Evolutionary conservation across 805 yeast genomes (phyloP).

Genomic region (Dipodascopsis uninucleata): DNA sequence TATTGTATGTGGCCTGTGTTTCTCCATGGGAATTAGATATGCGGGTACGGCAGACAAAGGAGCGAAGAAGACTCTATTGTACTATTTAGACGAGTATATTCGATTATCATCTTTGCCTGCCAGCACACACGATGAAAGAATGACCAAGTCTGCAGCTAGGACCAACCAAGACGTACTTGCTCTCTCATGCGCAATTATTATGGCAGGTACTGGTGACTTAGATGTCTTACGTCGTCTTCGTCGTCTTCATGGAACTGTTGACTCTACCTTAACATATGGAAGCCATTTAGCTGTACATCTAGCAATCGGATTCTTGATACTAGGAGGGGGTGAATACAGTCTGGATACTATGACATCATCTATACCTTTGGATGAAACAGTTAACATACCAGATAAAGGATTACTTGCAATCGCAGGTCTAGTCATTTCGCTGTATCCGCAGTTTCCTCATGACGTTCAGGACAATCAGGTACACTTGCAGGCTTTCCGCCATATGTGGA

Average conservation of each 20-base stretch:
- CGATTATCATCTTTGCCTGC: constrained; percentile 44
- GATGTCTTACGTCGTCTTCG: constrained; percentile 70
- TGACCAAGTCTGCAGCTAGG: constrained; percentile 53
- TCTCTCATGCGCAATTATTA: constrained; percentile 63
- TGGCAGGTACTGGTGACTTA: constrained; percentile 91
- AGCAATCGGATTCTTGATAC: constrained; percentile 80
- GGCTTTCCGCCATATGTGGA: constrained; percentile 88
- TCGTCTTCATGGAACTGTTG: constrained; percentile 55
- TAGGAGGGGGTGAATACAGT: constrained; percentile 92
- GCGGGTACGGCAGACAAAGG: constrained; percentile 62
- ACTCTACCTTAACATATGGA: constrained; percentile 50
- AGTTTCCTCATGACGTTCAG: constrained; percentile 46
- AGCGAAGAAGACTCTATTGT: constrained; percentile 55
- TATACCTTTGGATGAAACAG: not conserved
- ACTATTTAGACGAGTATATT: constrained; percentile 52
- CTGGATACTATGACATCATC: constrained; percentile 42
- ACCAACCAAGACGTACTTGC: constrained; percentile 57
- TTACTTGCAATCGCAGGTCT: constrained; percentile 65
- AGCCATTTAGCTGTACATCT: constrained; percentile 72
- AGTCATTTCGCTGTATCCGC: constrained; percentile 73
- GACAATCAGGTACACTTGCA: constrained; percentile 66
- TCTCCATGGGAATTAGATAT: constrained; percentile 69
- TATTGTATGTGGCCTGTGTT: constrained; percentile 67
- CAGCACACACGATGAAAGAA: constrained; percentile 52
- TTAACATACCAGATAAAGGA: constrained; percentile 3